These are phyloP conservation scores for Ambispora gerdemannii DNA, from an alignment of 192 early-diverging fungal species.

Conservation along the genomic window DNA sequence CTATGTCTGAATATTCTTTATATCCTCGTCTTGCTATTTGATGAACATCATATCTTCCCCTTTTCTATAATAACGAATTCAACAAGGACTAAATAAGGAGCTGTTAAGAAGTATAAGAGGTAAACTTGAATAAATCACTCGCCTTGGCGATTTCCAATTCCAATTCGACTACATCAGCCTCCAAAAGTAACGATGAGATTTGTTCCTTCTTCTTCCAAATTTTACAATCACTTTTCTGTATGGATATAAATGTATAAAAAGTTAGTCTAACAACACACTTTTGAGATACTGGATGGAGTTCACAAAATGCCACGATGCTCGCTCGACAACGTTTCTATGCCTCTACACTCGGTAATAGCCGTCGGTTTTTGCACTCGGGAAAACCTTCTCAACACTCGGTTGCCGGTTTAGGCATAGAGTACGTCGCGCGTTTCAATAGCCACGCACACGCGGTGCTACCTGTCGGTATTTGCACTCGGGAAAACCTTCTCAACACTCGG, in stretches of 20 bases:
- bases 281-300: not conserved
- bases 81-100: constrained; percentile 16
- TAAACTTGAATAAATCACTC: constrained; percentile 15
- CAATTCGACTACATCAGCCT: constrained; percentile 1
- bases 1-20: constrained; percentile 24
- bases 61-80: constrained; percentile 18
- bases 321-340: not conserved
- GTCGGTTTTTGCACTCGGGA: constrained; percentile 10
- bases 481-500: constrained; percentile 29
- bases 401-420: constrained; percentile 26
- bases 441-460: not conserved
- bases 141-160: not conserved
- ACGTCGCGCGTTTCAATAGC: constrained; percentile 1
- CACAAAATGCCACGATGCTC: not conserved
- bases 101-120: constrained; percentile 2
- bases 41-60: constrained; percentile 11
- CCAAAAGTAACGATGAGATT: constrained; percentile 10
- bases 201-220: constrained; percentile 6
- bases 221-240: constrained; percentile 12
- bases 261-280: not conserved
- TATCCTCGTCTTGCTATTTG: constrained; percentile 23
- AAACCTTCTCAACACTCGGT: constrained; percentile 29
- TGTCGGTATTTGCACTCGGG: constrained; percentile 3
- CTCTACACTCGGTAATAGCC: constrained; percentile 3
- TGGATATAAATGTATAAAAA: not conserved